These are phyloP conservation scores for Fusarium musae DNA, from an alignment of 2,329 filamentous ascomycete genomes.

Conservation along the genomic window DNA sequence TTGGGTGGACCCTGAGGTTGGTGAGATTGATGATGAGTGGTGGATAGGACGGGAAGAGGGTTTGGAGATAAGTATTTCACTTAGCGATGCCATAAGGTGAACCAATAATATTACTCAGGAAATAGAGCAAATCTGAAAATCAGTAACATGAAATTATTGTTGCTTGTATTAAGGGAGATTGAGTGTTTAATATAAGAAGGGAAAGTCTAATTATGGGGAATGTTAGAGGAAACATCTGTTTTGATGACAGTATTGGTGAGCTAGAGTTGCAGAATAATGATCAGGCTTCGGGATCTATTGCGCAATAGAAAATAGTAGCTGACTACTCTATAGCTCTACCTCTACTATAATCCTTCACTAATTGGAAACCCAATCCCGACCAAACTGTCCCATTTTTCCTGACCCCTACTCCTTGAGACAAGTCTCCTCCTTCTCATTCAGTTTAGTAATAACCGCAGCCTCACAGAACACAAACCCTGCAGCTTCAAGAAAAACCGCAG, in stretches of 20 bases:
- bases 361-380: rapidly evolving
- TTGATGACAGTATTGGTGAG: no score
- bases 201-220: no score
- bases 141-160: no score
- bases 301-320: not conserved
- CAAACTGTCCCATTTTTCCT: rapidly evolving
- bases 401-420: not conserved
- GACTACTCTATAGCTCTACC: rapidly evolving
- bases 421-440: not conserved
- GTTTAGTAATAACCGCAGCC: not conserved
- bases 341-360: rapidly evolving
- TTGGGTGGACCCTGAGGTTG: not conserved
- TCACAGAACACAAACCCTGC: not conserved
- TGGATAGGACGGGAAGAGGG: not conserved
- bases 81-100: no score
- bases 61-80: not conserved
- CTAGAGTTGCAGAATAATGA: rapidly evolving
- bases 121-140: no score
- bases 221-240: no score
- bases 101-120: rapidly evolving
- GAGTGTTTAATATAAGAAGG: no score
- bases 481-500: not conserved
- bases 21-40: not conserved
- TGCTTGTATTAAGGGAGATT: rapidly evolving
- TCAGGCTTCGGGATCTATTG: rapidly evolving